These are phyloP conservation scores for Apiospora phragmitis DNA, from an alignment of 2,329 filamentous ascomycete genomes.

Conservation along the genomic window DNA sequence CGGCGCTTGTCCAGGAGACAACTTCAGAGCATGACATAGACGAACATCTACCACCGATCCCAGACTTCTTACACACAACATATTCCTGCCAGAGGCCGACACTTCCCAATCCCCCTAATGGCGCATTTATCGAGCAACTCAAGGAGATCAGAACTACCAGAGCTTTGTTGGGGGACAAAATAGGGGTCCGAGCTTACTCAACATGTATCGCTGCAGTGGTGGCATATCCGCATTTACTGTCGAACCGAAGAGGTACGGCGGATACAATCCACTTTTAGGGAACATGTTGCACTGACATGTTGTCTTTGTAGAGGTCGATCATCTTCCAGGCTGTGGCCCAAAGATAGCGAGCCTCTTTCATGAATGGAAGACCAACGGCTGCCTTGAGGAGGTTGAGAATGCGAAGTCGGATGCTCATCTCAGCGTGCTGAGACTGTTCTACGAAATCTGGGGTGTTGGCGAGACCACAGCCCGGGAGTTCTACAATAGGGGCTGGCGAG, in stretches of 20 bases:
- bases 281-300: background rate
- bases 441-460: constrained; percentile 90
- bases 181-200: constrained; percentile 61
- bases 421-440: constrained; percentile 68
- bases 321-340: constrained; percentile 75
- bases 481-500: constrained; percentile 76
- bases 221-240: constrained; percentile 65
- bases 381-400: constrained; percentile 62
- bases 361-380: constrained; percentile 66
- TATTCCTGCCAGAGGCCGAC: constrained; percentile 85
- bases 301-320: constrained; percentile 44
- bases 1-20: constrained; percentile 61
- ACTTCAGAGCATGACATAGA: constrained; percentile 75
- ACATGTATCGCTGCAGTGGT: constrained; percentile 81
- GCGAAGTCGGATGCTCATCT: constrained; percentile 66
- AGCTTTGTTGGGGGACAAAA: constrained; percentile 64
- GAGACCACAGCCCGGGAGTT: constrained; percentile 79
- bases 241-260: background rate
- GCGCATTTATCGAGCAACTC: constrained; percentile 71
- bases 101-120: constrained; percentile 69
- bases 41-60: constrained; percentile 60
- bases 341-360: constrained; percentile 79
- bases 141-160: constrained; percentile 73
- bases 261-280: background rate
- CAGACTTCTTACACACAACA: constrained; percentile 62